A percentile compares a stretch with the other conserved stretches of the same genome.
These are phyloP conservation scores for Sporothrix luriei DNA, from an alignment of 2,329 filamentous ascomycete species.

Conservation along the genomic window DNA sequence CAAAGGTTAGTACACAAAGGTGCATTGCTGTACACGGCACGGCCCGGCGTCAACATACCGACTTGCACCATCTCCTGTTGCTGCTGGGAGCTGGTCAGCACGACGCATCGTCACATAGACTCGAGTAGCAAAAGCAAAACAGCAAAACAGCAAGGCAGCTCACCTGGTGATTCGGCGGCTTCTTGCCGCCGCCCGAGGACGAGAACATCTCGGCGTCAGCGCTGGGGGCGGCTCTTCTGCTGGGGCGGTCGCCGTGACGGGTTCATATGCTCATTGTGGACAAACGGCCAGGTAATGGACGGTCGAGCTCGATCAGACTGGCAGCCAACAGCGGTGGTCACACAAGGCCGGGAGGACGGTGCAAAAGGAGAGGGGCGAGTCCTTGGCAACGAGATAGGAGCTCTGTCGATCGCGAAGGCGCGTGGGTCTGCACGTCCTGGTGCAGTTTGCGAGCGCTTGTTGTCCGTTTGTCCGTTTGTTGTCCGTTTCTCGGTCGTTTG, in stretches of 20 bases:
- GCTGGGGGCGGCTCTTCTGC: conserved; percentile 5
- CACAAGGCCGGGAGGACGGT: not conserved
- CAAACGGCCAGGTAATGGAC: not conserved
- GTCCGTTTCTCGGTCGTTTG: too few relatives aligned
- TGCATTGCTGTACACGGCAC: not conserved
- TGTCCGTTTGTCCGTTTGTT: not conserved
- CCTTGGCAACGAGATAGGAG: conserved; percentile 5
- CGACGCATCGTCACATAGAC: conserved; percentile 37
- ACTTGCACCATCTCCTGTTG: conserved; percentile 98
- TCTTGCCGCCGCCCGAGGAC: conserved; percentile 67
- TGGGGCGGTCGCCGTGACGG: not conserved
- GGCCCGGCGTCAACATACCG: conserved; percentile 63
- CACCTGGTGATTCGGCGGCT: conserved; percentile 73
- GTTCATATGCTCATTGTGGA: conserved; percentile 26
- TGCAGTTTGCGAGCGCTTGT: conserved; percentile 13
- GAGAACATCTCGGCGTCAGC: conserved; percentile 57
- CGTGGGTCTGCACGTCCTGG: conserved; percentile 24
- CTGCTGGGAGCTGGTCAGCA: conserved; percentile 45
- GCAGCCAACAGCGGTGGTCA: not conserved
- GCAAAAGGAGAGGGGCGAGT: conserved; percentile 3
- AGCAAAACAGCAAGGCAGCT: conserved; percentile 40
- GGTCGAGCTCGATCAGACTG: not conserved
- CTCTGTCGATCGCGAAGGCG: not conserved
- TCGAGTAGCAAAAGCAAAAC: too few relatives aligned
- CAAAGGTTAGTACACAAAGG: conserved; percentile 25